phyloP scores from a whole-genome alignment of 2,329 filamentous ascomycete species.

The Aspergillus arachidicola region DNA sequence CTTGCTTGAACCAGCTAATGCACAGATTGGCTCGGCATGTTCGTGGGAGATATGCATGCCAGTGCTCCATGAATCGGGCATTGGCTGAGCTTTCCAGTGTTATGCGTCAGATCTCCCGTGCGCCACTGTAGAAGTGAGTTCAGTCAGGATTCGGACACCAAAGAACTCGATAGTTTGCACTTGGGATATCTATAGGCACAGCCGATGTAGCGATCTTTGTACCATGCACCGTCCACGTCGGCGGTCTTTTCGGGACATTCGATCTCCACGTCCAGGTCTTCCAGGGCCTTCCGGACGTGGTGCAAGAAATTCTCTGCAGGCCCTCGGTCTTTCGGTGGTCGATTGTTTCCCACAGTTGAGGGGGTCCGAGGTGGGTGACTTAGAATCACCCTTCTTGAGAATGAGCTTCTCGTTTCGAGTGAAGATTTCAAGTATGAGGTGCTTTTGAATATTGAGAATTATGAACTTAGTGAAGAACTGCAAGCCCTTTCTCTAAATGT shows the following conservation, averaged over 20 bases:
- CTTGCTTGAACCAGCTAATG: constrained; percentile 22
- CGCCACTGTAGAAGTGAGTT: constrained; percentile 17
- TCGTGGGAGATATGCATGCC: constrained; percentile 13
- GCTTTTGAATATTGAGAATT: too few relatives aligned
- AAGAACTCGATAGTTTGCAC: not conserved
- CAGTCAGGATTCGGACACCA: constrained; percentile 7
- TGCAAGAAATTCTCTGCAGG: constrained; percentile 38
- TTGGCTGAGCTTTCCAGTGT: constrained; percentile 7
- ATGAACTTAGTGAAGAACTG: too few relatives aligned
- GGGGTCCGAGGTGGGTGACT: too few relatives aligned
- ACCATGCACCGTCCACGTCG: too few relatives aligned
- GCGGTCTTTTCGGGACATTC: too few relatives aligned
- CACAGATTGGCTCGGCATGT: constrained; percentile 20
- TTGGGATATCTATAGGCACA: constrained; percentile 31
- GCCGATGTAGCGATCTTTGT: too few relatives aligned
- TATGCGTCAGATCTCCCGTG: constrained; percentile 14
- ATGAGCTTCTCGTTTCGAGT: not conserved
- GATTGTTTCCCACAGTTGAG: too few relatives aligned
- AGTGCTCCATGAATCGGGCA: constrained; percentile 18
- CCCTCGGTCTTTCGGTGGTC: constrained; percentile 17
- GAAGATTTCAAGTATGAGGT: too few relatives aligned
- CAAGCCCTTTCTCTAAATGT: too few relatives aligned
- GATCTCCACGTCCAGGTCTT: constrained; percentile 31
- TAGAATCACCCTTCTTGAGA: not conserved
- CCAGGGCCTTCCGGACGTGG: constrained; percentile 35